Percentiles rank a stretch among this genome's conserved stretches.
phyloP scores from a whole-genome alignment of 257 asterid genomes.

The Solanum habrochaites region DNA sequence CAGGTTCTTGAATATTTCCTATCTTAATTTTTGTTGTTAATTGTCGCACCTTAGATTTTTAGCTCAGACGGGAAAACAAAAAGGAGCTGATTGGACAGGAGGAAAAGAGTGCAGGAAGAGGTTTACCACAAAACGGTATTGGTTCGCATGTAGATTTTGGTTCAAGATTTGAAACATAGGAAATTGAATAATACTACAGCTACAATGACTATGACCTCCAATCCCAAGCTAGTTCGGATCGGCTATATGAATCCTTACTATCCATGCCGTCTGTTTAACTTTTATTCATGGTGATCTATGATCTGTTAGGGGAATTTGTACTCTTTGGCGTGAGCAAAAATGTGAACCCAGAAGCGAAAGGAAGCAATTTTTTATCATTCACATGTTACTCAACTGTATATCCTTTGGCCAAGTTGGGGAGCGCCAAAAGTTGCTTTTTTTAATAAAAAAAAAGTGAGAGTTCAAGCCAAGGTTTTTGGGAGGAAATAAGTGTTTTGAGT shows the following conservation, averaged over 20 bases:
- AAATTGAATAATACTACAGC: not conserved
- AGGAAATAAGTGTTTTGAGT: not conserved
- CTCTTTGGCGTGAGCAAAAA: not conserved
- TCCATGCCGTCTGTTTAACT: not conserved
- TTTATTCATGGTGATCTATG: not conserved
- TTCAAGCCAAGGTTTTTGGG: not conserved
- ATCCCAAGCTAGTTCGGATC: not conserved
- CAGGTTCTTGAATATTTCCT: not conserved
- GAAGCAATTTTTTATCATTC: not conserved
- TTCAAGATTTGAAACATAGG: not conserved
- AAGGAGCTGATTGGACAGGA: slow-evolving; percentile 65
- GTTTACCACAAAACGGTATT: slow-evolving; percentile 59
- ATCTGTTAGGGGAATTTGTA: not conserved
- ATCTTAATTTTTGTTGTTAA: not conserved
- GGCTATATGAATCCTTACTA: not conserved
- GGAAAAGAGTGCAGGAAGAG: slow-evolving; percentile 98
- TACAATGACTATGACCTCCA: not conserved
- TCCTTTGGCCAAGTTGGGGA: not conserved
- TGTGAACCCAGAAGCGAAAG: not conserved
- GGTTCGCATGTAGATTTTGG: not conserved
- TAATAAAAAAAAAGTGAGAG: not conserved
- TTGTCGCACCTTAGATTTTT: slow-evolving; percentile 63
- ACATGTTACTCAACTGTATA: not conserved
- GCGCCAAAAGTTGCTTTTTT: not conserved
- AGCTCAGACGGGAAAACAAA: slow-evolving; percentile 51